These are phyloP conservation scores for Microsporum canis DNA, from an alignment of 2,329 filamentous ascomycete genomes.

Conservation along the genomic window DNA sequence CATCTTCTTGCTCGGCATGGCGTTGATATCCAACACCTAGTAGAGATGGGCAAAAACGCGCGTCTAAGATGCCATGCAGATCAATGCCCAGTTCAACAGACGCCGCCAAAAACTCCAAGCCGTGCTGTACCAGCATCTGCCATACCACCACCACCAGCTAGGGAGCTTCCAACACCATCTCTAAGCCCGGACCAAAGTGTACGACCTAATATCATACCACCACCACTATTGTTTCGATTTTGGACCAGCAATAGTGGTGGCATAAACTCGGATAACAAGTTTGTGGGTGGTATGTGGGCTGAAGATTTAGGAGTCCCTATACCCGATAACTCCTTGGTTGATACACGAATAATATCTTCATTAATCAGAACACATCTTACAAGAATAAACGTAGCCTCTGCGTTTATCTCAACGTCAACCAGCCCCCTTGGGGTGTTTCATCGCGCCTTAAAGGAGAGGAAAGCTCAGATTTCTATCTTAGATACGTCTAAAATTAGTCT, in stretches of 20 bases:
- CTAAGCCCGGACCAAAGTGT: neutral
- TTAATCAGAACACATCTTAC: conserved; percentile 21
- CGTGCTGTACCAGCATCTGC: neutral
- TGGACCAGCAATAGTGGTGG: conserved; percentile 24
- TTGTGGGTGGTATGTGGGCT: conserved; percentile 22
- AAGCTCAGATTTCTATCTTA: conserved; percentile 23
- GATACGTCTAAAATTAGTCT: conserved; percentile 15
- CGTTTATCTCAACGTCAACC: conserved; percentile 26
- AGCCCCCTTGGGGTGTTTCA: conserved; percentile 24
- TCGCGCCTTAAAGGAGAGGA: conserved; percentile 19
- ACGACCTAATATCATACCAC: neutral
- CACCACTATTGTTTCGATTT: conserved; percentile 26
- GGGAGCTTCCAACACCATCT: neutral
- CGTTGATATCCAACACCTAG: neutral
- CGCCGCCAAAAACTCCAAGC: neutral
- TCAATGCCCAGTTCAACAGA: neutral
- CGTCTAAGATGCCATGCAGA: neutral
- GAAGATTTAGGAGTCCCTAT: conserved; percentile 5
- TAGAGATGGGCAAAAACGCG: neutral
- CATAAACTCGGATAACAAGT: conserved; percentile 18
- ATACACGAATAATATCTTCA: conserved; percentile 14
- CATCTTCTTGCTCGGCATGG: neutral
- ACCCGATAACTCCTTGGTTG: conserved; percentile 11
- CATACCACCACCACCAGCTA: neutral
- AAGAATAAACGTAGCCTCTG: conserved; percentile 15